These are phyloP conservation scores for Bruguiera gymnorhiza DNA, from an alignment of 345 rosid species.

Conservation along the genomic window DNA sequence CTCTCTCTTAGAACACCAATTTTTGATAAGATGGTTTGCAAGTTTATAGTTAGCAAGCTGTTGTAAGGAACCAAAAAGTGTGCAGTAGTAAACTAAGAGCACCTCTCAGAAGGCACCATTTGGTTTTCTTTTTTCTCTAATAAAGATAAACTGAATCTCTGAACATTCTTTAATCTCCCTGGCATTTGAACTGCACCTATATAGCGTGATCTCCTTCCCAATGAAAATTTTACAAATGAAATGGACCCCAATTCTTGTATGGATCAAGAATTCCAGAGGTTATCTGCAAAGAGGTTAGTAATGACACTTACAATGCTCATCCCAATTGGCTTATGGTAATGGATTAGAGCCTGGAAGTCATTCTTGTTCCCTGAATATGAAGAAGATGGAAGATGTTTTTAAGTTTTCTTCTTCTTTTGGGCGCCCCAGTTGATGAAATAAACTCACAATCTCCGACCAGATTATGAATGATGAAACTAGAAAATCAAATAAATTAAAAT, in stretches of 20 bases:
- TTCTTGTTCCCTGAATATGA: neutral
- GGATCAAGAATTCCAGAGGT: neutral
- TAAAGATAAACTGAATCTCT: neutral
- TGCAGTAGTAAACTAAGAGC: slow-evolving; percentile 6
- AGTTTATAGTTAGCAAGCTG: slow-evolving; percentile 19
- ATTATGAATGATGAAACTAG: too few species aligned
- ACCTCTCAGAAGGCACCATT: neutral
- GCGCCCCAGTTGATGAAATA: too few species aligned
- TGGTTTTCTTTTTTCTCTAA: neutral
- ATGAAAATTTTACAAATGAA: neutral
- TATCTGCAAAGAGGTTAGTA: slow-evolving; percentile 21
- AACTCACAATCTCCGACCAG: too few species aligned
- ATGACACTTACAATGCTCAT: neutral
- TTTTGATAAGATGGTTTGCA: neutral
- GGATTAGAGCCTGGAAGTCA: neutral
- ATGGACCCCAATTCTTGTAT: slow-evolving; percentile 11
- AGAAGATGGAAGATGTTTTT: neutral
- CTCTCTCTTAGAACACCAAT: too few species aligned
- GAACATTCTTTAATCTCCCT: neutral
- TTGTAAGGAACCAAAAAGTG: slow-evolving; percentile 16
- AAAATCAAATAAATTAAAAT: too few species aligned
- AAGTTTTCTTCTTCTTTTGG: too few species aligned
- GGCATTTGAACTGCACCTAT: neutral
- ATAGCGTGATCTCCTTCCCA: neutral
- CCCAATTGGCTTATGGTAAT: neutral